These are phyloP conservation scores for Larix kaempferi DNA, from an alignment of 75 land plant species.

Conservation along the genomic window DNA sequence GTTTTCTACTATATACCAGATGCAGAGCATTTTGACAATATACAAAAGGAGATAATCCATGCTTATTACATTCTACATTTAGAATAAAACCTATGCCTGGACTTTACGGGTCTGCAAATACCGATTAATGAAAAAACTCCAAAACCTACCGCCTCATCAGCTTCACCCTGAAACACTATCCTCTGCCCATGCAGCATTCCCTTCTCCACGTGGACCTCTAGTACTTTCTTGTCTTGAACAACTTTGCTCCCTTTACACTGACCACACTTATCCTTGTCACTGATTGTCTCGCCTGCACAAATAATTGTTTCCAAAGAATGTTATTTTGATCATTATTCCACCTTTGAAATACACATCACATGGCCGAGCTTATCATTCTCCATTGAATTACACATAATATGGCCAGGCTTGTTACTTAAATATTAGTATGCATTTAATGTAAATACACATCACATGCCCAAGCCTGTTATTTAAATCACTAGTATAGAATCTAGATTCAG, in stretches of 20 bases:
- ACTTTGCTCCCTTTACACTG: slow-evolving; percentile 79
- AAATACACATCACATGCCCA: too few species aligned
- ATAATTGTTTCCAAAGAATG: neutral
- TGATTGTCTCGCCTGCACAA: slow-evolving; percentile 59
- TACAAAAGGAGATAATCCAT: too few species aligned
- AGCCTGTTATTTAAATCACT: neutral
- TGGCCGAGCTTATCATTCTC: neutral
- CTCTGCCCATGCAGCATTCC: slow-evolving; percentile 79
- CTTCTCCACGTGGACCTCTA: slow-evolving; percentile 79
- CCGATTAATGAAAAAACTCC: neutral
- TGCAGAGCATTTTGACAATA: too few species aligned
- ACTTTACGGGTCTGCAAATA: neutral
- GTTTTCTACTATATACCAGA: too few species aligned
- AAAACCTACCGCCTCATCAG: slow-evolving; percentile 77
- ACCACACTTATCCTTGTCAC: slow-evolving; percentile 62
- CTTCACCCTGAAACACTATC: slow-evolving; percentile 68
- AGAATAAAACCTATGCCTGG: too few species aligned
- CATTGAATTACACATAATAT: neutral
- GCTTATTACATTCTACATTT: too few species aligned
- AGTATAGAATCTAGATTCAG: too few species aligned
- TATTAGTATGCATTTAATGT: too few species aligned
- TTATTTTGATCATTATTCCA: too few species aligned
- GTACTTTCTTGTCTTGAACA: slow-evolving; percentile 70
- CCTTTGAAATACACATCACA: too few species aligned
- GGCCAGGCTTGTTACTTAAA: neutral